Conservation (phyloP, 2,329 filamentous ascomycete genomes). For the Diaporthe australafricana region DNA sequence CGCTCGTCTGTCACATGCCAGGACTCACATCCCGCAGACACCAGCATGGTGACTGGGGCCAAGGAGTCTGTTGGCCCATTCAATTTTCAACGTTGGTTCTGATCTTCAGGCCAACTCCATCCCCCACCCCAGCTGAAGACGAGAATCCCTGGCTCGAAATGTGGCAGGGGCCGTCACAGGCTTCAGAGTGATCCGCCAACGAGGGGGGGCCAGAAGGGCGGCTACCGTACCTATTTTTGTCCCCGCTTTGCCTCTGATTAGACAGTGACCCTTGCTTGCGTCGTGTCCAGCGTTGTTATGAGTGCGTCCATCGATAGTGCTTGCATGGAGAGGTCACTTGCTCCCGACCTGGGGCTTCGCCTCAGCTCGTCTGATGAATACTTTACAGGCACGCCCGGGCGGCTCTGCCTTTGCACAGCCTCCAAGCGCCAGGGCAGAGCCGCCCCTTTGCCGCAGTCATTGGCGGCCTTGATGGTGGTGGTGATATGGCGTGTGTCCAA, state of each 20-base stretch:
- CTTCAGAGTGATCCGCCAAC: neutral
- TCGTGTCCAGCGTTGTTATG: neutral
- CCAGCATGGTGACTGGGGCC: neutral
- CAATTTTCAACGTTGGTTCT: neutral
- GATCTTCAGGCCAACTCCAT: neutral
- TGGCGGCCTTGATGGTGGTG: no score
- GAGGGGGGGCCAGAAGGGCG: neutral
- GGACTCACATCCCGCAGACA: neutral
- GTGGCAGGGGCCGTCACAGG: neutral
- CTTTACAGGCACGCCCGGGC: neutral
- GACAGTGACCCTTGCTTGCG: neutral
- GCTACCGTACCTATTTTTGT: no score
- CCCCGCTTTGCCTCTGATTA: constrained; percentile 2
- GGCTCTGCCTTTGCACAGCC: no score
- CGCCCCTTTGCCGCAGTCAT: neutral
- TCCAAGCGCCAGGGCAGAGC: neutral
- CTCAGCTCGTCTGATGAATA: neutral
- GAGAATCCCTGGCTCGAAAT: neutral
- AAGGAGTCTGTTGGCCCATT: neutral
- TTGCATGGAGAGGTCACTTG: neutral
- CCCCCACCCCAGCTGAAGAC: neutral
- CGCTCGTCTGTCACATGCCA: neutral
- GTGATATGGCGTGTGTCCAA: no score
- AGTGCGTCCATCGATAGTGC: neutral
- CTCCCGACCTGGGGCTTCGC: neutral